A percentile compares a stretch with the other conserved stretches of the same genome.
phyloP scores from a whole-genome alignment of 768 basidiomycete genomes.

The Naematelia aurantialba region DNA sequence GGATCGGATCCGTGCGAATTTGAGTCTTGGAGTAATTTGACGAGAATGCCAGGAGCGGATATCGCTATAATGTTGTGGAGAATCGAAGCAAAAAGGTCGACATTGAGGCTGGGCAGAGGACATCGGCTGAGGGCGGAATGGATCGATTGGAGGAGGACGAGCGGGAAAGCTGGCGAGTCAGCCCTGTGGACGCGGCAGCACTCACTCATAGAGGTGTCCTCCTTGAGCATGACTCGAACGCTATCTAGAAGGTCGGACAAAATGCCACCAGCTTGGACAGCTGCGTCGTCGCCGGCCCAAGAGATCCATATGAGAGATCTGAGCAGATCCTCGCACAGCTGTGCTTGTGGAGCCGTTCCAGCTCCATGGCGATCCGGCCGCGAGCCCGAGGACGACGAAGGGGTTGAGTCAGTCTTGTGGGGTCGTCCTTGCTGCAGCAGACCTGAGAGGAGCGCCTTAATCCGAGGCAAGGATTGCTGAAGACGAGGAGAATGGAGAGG shows the following conservation, averaged over 20 bases:
- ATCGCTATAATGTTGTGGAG: slow-evolving; percentile 19
- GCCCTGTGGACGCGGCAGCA: background rate
- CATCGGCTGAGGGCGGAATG: slow-evolving; percentile 26
- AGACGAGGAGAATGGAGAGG: slow-evolving; percentile 23
- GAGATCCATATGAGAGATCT: slow-evolving; percentile 37
- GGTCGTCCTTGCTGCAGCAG: slow-evolving; percentile 23
- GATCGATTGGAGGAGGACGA: slow-evolving; percentile 30
- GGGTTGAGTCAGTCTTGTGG: slow-evolving; percentile 6
- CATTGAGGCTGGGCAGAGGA: slow-evolving; percentile 21
- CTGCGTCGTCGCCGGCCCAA: slow-evolving; percentile 12
- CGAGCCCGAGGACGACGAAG: slow-evolving; percentile 21
- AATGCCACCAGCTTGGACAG: slow-evolving; percentile 17
- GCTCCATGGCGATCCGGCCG: background rate
- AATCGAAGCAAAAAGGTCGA: slow-evolving; percentile 7
- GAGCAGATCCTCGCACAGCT: slow-evolving; percentile 29
- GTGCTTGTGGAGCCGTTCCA: slow-evolving; percentile 19
- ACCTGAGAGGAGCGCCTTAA: slow-evolving; percentile 26
- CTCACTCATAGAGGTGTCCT: slow-evolving; percentile 20
- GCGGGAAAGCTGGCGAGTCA: slow-evolving; percentile 31
- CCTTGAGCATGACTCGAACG: slow-evolving; percentile 22
- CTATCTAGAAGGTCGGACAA: slow-evolving; percentile 19
- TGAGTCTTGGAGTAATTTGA: slow-evolving; percentile 29
- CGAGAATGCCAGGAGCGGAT: slow-evolving; percentile 25
- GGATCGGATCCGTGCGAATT: background rate
- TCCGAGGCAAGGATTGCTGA: slow-evolving; percentile 13